A percentile compares a stretch with the other conserved stretches of the same genome.
Conservation (phyloP, 2,329 filamentous ascomycete species). For the Fusarium solani-melongenae region DNA sequence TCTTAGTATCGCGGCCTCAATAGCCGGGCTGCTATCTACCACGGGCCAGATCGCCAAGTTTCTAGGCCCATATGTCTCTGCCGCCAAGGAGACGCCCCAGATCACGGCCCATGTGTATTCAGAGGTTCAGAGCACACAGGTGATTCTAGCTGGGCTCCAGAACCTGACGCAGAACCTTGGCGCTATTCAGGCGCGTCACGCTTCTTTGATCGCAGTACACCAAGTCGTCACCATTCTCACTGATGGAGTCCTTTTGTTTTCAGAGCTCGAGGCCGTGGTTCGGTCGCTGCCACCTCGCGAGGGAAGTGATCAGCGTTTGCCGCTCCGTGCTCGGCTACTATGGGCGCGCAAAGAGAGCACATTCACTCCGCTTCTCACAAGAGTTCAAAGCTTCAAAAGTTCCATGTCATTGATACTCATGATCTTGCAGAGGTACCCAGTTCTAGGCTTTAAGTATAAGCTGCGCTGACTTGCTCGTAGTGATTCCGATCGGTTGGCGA, state of each 20-base stretch:
- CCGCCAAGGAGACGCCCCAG: conserved; percentile 21
- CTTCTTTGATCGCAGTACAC: neutral
- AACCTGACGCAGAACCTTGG: neutral
- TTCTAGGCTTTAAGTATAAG: neutral
- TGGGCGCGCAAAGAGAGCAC: neutral
- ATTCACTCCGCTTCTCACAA: neutral
- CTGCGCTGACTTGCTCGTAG: neutral
- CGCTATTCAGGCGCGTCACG: accelerated
- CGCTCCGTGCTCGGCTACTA: neutral
- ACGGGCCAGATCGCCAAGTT: neutral
- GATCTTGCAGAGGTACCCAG: neutral
- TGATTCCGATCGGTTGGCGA: neutral
- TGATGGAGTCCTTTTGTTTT: conserved; percentile 9
- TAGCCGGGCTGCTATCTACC: conserved; percentile 6
- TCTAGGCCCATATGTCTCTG: conserved; percentile 15
- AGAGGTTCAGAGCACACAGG: conserved; percentile 13
- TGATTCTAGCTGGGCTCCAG: conserved; percentile 11
- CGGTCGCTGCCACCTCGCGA: neutral
- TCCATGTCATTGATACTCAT: neutral
- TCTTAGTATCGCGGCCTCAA: conserved; percentile 18
- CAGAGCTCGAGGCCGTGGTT: conserved; percentile 8
- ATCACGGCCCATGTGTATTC: conserved; percentile 13
- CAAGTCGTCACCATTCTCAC: conserved; percentile 19
- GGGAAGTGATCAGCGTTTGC: accelerated
- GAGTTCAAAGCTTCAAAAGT: neutral